These are phyloP conservation scores for Cercospora canescens DNA, from an alignment of 2,329 filamentous ascomycete genomes.

Conservation along the genomic window DNA sequence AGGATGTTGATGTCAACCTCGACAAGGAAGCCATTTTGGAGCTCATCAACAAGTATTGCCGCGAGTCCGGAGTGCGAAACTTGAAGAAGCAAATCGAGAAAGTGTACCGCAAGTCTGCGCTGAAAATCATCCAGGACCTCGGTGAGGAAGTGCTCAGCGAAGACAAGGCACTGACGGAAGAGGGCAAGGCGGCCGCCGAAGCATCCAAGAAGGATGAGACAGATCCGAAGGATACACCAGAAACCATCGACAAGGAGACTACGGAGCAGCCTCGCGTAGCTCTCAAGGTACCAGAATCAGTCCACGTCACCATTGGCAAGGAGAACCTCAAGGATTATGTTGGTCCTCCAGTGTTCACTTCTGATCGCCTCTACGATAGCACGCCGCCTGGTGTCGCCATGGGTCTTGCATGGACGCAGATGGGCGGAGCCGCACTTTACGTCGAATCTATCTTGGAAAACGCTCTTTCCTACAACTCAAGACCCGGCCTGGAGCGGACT, in stretches of 20 bases:
- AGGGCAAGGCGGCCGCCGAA: conserved; percentile 76
- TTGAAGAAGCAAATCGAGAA: conserved; percentile 99
- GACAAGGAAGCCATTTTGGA: conserved; percentile 88
- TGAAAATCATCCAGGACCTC: conserved; percentile 95
- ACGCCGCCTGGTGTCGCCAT: conserved; percentile 94
- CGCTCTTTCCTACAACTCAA: conserved; percentile 69
- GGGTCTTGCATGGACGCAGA: conserved; percentile 96
- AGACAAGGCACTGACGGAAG: conserved; percentile 77
- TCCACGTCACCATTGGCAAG: conserved; percentile 83
- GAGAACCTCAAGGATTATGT: conserved; percentile 96
- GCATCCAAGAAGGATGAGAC: conserved; percentile 67
- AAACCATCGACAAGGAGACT: conserved; percentile 58
- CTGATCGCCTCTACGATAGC: conserved; percentile 90
- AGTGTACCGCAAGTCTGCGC: conserved; percentile 92
- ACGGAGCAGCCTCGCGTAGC: conserved; percentile 70
- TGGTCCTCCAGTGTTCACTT: conserved; percentile 91
- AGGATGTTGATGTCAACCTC: conserved; percentile 86
- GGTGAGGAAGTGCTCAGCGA: conserved; percentile 82
- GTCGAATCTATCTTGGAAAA: conserved; percentile 94
- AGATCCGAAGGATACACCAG: conserved; percentile 63
- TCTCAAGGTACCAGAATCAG: conserved; percentile 79
- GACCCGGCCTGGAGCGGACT: conserved; percentile 82
- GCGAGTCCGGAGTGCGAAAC: conserved; percentile 94
- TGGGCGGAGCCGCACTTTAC: conserved; percentile 95
- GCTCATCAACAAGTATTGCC: conserved; percentile 97